Percentiles rank a stretch among this genome's conserved stretches.
Conservation (phyloP, 768 basidiomycete genomes). For the Mycena capillaripes region DNA sequence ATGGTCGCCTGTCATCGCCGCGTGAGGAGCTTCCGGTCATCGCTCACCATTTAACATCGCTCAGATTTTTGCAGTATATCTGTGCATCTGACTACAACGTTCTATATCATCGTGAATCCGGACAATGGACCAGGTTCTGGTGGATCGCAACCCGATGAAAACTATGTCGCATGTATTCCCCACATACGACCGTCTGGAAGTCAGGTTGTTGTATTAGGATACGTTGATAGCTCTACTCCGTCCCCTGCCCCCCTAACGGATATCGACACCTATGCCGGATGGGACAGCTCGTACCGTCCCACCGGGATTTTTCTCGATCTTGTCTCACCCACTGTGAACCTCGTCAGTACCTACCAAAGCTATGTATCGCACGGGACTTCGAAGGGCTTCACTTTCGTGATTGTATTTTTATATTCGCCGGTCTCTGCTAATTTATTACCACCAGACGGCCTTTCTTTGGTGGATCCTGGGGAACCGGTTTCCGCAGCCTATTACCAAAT, state of each 20-base stretch:
- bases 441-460: slow-evolving; percentile 13
- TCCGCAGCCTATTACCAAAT: slow-evolving; percentile 1
- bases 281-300: slow-evolving; percentile 19
- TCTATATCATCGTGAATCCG: no score
- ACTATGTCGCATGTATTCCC: not conserved
- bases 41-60: not conserved
- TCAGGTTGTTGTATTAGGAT: slow-evolving; percentile 20
- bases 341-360: slow-evolving; percentile 1
- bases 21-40: not conserved
- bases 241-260: not conserved
- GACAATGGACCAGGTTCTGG: slow-evolving; percentile 20
- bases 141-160: slow-evolving; percentile 1
- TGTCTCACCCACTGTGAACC: not conserved
- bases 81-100: not conserved
- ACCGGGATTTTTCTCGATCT: slow-evolving; percentile 25
- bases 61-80: slow-evolving; percentile 17
- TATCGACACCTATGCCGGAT: slow-evolving; percentile 31
- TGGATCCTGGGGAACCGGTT: slow-evolving; percentile 14
- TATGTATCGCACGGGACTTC: slow-evolving; percentile 23
- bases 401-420: not conserved
- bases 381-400: slow-evolving; percentile 27
- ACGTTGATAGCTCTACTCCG: not conserved
- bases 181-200: not conserved
- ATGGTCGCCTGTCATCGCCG: slow-evolving; percentile 16
- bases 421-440: not conserved